Conservation (phyloP, 495 filamentous ascomycete species). For the Penicillium cataractarum region DNA sequence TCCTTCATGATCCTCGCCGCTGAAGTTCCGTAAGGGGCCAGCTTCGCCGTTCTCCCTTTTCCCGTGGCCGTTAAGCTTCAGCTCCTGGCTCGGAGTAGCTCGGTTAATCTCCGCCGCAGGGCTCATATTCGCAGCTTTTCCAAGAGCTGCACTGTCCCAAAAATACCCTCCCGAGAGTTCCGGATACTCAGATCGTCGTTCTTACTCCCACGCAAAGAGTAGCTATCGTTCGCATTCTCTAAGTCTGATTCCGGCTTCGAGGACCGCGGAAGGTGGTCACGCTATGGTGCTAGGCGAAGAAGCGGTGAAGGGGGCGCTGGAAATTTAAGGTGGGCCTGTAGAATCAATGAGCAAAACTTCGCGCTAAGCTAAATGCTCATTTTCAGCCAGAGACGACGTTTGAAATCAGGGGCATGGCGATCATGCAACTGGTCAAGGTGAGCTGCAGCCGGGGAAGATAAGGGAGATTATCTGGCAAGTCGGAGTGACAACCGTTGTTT, state of each 20-base stretch:
- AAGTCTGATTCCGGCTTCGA: not conserved
- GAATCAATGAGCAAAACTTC: not conserved
- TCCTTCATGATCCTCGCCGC: not conserved
- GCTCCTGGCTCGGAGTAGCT: slow-evolving; percentile 9
- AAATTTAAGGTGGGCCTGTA: not conserved
- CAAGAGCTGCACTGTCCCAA: not conserved
- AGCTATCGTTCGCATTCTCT: slow-evolving; percentile 8
- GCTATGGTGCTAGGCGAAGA: slow-evolving; percentile 2
- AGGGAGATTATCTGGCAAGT: slow-evolving; percentile 25
- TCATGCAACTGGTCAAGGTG: slow-evolving; percentile 11
- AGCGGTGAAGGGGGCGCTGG: not conserved
- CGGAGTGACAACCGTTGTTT: slow-evolving; percentile 8
- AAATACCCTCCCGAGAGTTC: not conserved
- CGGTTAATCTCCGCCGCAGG: slow-evolving; percentile 13
- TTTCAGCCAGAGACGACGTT: not conserved
- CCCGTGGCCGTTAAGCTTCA: slow-evolving; percentile 13
- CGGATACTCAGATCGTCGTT: not conserved
- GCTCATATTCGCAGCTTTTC: slow-evolving; percentile 11
- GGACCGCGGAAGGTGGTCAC: slow-evolving; percentile 1
- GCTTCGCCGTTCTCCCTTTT: slow-evolving; percentile 5
- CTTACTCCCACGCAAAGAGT: not conserved
- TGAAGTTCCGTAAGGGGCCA: not conserved
- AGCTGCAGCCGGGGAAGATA: slow-evolving; percentile 22
- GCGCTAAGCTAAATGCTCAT: slow-evolving; percentile 8
- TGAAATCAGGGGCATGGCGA: not conserved